These are phyloP conservation scores for Apodospora peruviana DNA, from an alignment of 495 filamentous ascomycete genomes.

Conservation along the genomic window DNA sequence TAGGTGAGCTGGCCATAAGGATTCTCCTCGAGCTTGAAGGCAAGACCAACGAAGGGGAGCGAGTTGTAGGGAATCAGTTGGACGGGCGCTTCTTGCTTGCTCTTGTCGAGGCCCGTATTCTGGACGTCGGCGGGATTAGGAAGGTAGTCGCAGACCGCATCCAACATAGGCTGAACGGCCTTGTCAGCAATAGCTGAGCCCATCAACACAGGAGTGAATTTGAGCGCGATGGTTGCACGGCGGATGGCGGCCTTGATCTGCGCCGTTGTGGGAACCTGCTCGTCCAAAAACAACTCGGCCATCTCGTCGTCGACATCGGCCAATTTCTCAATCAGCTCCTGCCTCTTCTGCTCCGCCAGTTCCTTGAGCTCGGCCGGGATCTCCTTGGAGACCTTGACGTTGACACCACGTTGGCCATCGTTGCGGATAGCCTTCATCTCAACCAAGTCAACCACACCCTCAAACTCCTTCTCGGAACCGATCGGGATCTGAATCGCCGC, in stretches of 20 bases:
- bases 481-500: slow-evolving; percentile 96
- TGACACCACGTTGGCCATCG: slow-evolving; percentile 70
- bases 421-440: slow-evolving; percentile 91
- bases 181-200: slow-evolving; percentile 94
- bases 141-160: slow-evolving; percentile 93
- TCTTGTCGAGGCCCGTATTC: slow-evolving; percentile 82
- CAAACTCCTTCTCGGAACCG: slow-evolving; percentile 84
- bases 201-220: slow-evolving; percentile 96
- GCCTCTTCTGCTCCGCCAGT: slow-evolving; percentile 70
- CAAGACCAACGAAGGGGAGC: slow-evolving; percentile 88
- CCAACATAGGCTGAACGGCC: slow-evolving; percentile 92
- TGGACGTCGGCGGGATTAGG: slow-evolving; percentile 89
- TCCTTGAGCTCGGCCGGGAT: slow-evolving; percentile 73
- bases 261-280: slow-evolving; percentile 63
- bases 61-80: slow-evolving; percentile 89
- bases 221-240: slow-evolving; percentile 75
- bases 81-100: slow-evolving; percentile 70
- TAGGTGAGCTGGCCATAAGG: slow-evolving; percentile 98
- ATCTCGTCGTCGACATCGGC: slow-evolving; percentile 99
- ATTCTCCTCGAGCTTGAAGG: slow-evolving; percentile 98
- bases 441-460: slow-evolving; percentile 91
- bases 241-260: slow-evolving; percentile 91
- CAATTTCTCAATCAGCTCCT: slow-evolving; percentile 85
- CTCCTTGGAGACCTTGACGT: slow-evolving; percentile 65
- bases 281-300: slow-evolving; percentile 91